Base-by-base conservation (phyloP, 1,284 basidiomycete genomes). In the Mycena sp. region DNA sequence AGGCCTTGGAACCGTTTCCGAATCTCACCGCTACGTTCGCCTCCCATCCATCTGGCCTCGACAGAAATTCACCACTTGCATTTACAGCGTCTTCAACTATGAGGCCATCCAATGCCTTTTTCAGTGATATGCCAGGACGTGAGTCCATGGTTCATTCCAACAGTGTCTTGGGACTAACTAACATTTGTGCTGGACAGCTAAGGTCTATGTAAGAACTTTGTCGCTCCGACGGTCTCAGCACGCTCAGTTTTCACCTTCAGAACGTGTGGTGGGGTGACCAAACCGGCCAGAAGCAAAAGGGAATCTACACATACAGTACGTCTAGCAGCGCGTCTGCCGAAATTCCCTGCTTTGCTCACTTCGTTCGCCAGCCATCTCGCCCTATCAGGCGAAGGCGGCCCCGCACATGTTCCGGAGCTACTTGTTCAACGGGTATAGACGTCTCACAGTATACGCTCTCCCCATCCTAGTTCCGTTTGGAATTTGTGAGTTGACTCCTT, bases 191-290 rank as follows among this genome's bases (percentile, higher is more conserved):
- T 48, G 26, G 28, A 35, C 63, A 84, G 82, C 74, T 84, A 90
- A 88, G 80, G 82, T 82, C 80, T 93, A 87, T 76, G 91, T 93
- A 81, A 86, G 77, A 64, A 44, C 23, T 45, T 63, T 17, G 44
- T 21, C 61, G 28, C 25, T 11, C 7, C 32, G 12, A 12, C n/a
- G 23, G 1, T 2, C 28, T 45, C 46, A 30, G 32, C 35, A 17
- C 30, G 32, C 32, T 37, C 28, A 48, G n/a, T 37, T 55, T 28
- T 74, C 11, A 2, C 21, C 21, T 9, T 37, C 19, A 96, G 94
- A 91, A 86, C 78, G 83, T 90, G 58, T 97, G 95, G 95, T 98
- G 95, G 95, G 95, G 95, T 81, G 90, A 92, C 79, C 87, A 88
- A 75, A 81, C 82, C 53, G 85, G 85, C 63, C 69, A 79, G 52